Base-by-base conservation (phyloP, 345 rosid genomes). In the Populus euphratica region DNA sequence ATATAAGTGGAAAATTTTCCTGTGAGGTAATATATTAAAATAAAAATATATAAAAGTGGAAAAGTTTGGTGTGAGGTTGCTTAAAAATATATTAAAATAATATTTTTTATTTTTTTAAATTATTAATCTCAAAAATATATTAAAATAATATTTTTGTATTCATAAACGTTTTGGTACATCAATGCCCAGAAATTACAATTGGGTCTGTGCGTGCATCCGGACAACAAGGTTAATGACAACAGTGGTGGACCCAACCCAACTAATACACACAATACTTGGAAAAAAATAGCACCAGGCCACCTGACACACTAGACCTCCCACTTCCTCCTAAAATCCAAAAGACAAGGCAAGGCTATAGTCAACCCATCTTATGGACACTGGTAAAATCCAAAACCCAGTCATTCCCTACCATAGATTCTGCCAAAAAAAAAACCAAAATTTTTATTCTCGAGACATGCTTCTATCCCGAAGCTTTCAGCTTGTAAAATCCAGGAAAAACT, bases 141-240 rank as follows among this genome's bases (percentile, higher is more conserved):
- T n/a, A n/a, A n/a, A n/a, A n/a, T n/a, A n/a, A n/a, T n/a, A n/a
- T n/a, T n/a, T n/a, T n/a, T n/a, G n/a, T n/a, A n/a, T n/a, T 20
- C 76, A 13, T 73, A 5, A 50, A 49, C 59, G 18, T 54, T 36
- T 52, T 56, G 54, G 75, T 50, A 80, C 77, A 64, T 14, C 59
- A 78, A 81, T 63, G 39, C 75, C 64, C 27, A 41, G 41, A 73
- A 72, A 63, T 73, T 54, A 74, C 82, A 79, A 47, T 31, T 56
- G 23, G 70, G 74, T 61, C 18, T 69, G 63, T 68, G 77, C 63
- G 63, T 68, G 73, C 63, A 39, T 54, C 70, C 50, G 10, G 11
- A 41, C 44, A 43, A 25, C 47, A 61, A 61, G 21, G 61, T 14
- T 6, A 11, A 20, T 2, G 18, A 70, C 33, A 25, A 35, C 39